Evolutionary conservation across 2,329 filamentous ascomycete species (phyloP), one percentile per base, ranked within the genome.

Genomic region (Volutella citrinella): DNA sequence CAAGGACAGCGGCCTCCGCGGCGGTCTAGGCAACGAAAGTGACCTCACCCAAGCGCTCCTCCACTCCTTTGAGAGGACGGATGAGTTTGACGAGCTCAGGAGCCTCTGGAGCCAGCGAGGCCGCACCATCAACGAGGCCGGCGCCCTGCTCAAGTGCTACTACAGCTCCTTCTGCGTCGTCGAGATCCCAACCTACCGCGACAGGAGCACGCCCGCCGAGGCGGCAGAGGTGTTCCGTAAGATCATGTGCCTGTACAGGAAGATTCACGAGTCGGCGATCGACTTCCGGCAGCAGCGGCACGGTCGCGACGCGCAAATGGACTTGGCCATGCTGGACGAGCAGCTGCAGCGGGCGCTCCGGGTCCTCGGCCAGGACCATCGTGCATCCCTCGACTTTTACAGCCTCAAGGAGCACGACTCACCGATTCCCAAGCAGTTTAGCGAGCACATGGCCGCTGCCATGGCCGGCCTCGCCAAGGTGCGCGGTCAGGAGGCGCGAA

Each of bases 151-250:
- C 1, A 10, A 9, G 10, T 43, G 40, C 4, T 45, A 43, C 20
- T 45, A 45, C 15, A 29, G 32, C 1, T 42, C 38, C 7, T 40
- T 45, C 15, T 18, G 15, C 5, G 42, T 45, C 3, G 20, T 40
- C 1, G 13, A 32, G 3, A 23, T 45, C 4, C 36, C 41, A 2
- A 32, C 30, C 0, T n/a, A 29, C 8, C 32, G 24, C 7, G 20
- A 18, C 10, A 26, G 10, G 5, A 38, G 25, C 5, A 12, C 33
- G 0, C 36, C 36, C 0, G 22, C 32, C 0, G 12, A 13, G 5
- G 28, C 30, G 3, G 16, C 19, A 5, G 3, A 15, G 7, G 32
- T 37, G 3, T 8, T 7, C 4, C 14, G 18, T 10, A 15, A 15
- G 4, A 34, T 45, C 1, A 29, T 19, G 3, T 7, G 16, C 4